Conservation (phyloP, 202 grass and related monocot species). For the Setaria viridis region DNA sequence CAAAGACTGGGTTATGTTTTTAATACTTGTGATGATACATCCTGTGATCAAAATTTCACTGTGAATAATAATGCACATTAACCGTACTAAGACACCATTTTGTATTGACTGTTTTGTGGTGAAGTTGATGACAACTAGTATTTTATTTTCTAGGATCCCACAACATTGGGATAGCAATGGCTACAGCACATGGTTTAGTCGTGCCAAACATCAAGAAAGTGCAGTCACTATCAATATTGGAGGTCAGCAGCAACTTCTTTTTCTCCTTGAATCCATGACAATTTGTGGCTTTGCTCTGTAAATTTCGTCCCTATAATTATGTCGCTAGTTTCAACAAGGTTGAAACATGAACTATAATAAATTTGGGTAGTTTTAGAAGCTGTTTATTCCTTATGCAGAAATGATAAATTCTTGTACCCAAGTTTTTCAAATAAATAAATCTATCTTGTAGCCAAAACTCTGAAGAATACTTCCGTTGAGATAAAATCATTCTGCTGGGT, state of each 20-base stretch:
- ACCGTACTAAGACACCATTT: not conserved
- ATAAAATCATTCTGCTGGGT: not conserved
- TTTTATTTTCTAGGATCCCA: slow-evolving; percentile 70
- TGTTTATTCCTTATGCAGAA: not conserved
- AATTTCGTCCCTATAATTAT: not conserved
- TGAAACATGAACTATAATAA: slow-evolving; percentile 7
- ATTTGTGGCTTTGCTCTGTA: not conserved
- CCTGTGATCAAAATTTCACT: not conserved
- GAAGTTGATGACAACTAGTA: slow-evolving; percentile 32
- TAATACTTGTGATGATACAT: not conserved
- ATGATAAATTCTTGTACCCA: not conserved
- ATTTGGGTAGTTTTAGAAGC: not conserved
- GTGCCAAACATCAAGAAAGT: slow-evolving; percentile 95
- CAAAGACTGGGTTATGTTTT: not conserved
- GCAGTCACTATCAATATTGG: slow-evolving; percentile 86
- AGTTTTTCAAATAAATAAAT: not conserved
- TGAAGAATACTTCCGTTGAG: slow-evolving; percentile 4
- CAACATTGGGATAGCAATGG: slow-evolving; percentile 95
- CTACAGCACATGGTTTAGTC: slow-evolving; percentile 84
- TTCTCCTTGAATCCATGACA: slow-evolving; percentile 22
- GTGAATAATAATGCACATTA: not conserved
- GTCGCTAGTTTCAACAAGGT: slow-evolving; percentile 4
- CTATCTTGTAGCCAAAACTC: not conserved
- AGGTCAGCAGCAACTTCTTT: slow-evolving; percentile 57
- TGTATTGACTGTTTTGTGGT: slow-evolving; percentile 20